Evolutionary conservation across 441 rosid genomes (phyloP).

Genomic region (Cnidoscolus chayamansa): DNA sequence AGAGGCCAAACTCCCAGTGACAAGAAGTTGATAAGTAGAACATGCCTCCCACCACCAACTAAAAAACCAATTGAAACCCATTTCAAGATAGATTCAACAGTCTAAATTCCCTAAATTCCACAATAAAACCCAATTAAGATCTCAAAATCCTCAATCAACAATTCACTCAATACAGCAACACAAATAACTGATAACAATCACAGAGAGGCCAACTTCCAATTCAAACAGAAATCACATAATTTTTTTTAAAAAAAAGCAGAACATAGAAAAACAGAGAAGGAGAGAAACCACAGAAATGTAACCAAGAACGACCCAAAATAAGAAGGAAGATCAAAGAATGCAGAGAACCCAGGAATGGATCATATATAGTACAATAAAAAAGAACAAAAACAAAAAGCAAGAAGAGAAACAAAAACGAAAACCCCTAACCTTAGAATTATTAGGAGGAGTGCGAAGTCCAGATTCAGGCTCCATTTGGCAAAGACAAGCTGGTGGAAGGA

Average conservation of each 20-base stretch:
- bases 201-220: not conserved
- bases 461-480: slow-evolving; percentile 48
- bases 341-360: not conserved
- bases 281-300: not conserved
- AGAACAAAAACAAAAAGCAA: not conserved
- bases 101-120: not conserved
- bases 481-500: not conserved
- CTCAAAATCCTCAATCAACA: slow-evolving; percentile 7
- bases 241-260: too few relatives aligned
- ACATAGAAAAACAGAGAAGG: not conserved
- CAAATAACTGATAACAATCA: not conserved
- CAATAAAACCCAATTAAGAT: not conserved
- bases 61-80: slow-evolving; percentile 3
- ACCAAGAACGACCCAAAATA: not conserved
- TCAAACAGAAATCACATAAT: not conserved
- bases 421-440: slow-evolving; percentile 44
- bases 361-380: not conserved
- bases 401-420: not conserved
- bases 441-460: slow-evolving; percentile 38
- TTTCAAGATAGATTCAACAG: not conserved
- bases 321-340: not conserved
- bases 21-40: not conserved
- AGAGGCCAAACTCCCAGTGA: not conserved
- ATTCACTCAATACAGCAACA: not conserved
- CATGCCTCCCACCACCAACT: not conserved